Evolutionary conservation across 2,329 filamentous ascomycete species (phyloP), one percentile per base, ranked within the genome.

Genomic region (Alternaria triticina): DNA sequence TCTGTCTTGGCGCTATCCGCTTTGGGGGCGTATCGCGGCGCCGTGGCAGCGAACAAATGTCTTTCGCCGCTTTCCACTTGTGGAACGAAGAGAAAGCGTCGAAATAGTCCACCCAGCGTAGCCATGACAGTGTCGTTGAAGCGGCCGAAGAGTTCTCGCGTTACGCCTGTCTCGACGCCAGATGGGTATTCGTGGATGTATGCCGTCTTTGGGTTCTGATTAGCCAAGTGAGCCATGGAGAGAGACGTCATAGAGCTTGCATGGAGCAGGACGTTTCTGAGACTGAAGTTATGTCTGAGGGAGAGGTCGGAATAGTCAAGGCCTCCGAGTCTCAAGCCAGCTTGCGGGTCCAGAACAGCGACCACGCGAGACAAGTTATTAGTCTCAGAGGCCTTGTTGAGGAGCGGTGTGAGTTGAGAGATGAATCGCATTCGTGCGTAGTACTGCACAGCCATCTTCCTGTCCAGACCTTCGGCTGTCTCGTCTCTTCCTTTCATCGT

Each of bases 371-470:
- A 75, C n/a, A 77, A 65, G 1, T 65, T 58, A 0, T 54, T 59
- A 3, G 71, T 46, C 12, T 66, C 54, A 2, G 71, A 65, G 2
- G 74, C 74, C 6, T 68, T 59, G 7, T 69, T 67, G 17, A 83
- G 70, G 2, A 81, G 70, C 1, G 81, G 81, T 0, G 78, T 69
- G 5, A 83, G 76, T 36, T 81, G 79, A 17, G 73, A 54, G 28
- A 77, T 72, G 65, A 83, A 83, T 27, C 81, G 76, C 58, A 71
- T 74, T 40, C 81, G 79, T 11, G 76, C 68, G 67, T 82, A 79
- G 36, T 71, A 82, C 46, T 70, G 77, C 54, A 73, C 65, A 6
- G 66, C 64, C 64, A 75, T 68, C 56, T 77, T 78, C 27, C 69
- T 67, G 47, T 80, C 75, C 10, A 82, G 66, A 10, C 78, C 78